Base-by-base conservation (phyloP, 495 filamentous ascomycete genomes). In the Xylaria bambusicola region DNA sequence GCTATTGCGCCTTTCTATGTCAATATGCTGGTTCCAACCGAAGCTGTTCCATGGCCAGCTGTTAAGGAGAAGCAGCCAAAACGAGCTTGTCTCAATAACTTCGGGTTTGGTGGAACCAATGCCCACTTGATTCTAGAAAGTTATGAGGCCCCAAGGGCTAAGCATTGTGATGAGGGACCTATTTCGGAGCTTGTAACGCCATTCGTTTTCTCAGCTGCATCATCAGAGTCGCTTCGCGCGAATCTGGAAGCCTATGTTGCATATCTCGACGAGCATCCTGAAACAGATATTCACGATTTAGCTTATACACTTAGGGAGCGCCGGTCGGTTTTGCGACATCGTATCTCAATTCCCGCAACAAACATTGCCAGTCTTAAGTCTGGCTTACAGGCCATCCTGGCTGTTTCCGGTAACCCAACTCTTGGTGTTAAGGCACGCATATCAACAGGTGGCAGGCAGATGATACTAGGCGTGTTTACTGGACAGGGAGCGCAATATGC, bases 401-500 rank as follows among this genome's bases (percentile, higher is more conserved):
- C 29, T 33, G 29, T 5, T 10, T 5, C 5, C 5, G 10, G 10
- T 10, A 10, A 10, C 29, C 10, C 29, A 33, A 10, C 5, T 10
- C 29, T 33, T 5, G 10, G 29, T 33, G 29, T 33, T 5, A 5
- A 10, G 29, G 10, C 10, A 33, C 5, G 29, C 5, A 10, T 5
- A 10, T 5, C 29, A 33, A 33, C 29, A 33, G 10, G 29, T 33
- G 10, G 5, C 10, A 10, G 29, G 29, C 5, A 5, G 10, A 33
- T 10, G 5, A 60, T 61, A 15, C 56, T 66, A 2, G 66, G 66
- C 10, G 47, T 69, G 6, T 69, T 69, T 47, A 69, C 66, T 10
- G 66, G 66, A 3, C 66, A 69, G 38, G 66, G 66, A 9, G 66
- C 66, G 2, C 66, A 69, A 52, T 62, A 62, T 50, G 27, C 54